Evolutionary conservation across 2,329 filamentous ascomycete genomes (phyloP).

Genomic region (Dothistroma septosporum): DNA sequence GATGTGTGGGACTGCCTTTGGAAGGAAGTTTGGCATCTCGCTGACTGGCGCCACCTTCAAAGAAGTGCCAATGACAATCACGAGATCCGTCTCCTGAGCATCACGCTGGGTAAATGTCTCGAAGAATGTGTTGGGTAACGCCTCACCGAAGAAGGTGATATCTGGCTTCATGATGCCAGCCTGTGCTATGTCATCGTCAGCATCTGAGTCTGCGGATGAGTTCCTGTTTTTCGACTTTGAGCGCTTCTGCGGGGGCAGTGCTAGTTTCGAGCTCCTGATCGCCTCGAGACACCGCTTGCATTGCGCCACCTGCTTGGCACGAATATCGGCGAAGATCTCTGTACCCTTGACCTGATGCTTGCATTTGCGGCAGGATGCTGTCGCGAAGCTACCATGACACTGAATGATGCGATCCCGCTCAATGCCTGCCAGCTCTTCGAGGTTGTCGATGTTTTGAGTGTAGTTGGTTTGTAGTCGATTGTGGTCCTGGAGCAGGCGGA

Average conservation of each 20-base stretch:
- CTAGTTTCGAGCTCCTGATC: constrained; percentile 48
- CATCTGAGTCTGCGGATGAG: constrained; percentile 51
- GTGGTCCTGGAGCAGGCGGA: constrained; percentile 80
- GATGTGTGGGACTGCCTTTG: constrained; percentile 33
- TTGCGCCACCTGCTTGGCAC: constrained; percentile 67
- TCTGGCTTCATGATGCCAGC: constrained; percentile 90
- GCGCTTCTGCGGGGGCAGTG: constrained; percentile 29
- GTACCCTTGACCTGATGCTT: constrained; percentile 69
- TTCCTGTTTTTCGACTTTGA: constrained; percentile 46
- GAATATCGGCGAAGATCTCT: constrained; percentile 74
- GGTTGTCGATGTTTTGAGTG: constrained; percentile 96
- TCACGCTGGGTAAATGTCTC: constrained; percentile 77
- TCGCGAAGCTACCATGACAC: constrained; percentile 94
- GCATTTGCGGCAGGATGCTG: constrained; percentile 83
- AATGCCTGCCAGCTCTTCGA: constrained; percentile 79
- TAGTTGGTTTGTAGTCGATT: constrained; percentile 93
- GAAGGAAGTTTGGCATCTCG: constrained; percentile 57
- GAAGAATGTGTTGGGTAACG: constrained; percentile 78
- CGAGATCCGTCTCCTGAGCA: constrained; percentile 73
- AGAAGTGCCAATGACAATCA: constrained; percentile 93
- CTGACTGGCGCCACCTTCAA: constrained; percentile 94
- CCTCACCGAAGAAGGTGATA: constrained; percentile 96
- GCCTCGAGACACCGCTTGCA: constrained; percentile 67
- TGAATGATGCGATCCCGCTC: constrained; percentile 78
- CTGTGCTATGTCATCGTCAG: constrained; percentile 61